Evolutionary conservation across 352 stramenopile species (phyloP), one percentile per base, ranked within the genome.

Genomic region (Blastocystis sp.): DNA sequence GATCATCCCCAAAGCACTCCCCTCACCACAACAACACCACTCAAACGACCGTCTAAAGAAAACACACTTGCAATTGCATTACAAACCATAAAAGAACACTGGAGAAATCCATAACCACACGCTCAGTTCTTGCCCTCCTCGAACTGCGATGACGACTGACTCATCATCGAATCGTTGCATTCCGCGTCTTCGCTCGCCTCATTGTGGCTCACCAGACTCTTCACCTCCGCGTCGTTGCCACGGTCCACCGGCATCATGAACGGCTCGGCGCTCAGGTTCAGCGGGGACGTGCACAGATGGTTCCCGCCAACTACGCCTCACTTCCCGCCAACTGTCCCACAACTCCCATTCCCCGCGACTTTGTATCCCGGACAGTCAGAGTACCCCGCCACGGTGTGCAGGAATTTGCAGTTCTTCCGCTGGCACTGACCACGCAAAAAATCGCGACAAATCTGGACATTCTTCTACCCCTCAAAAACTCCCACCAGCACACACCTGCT

Each of bases 341-440:
- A 43, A 68, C 19, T 57, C 48, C 45, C 52, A 42, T 45, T 21
- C 45, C 42, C n/a, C 14, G 28, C 59, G 28, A 45, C 4, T 68
- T 66, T 19, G 65, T 65, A 45, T 2, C 52, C 52, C 3, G 42
- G 17, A 38, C 10, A 38, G 21, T 74, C 64, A 11, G 64, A 38
- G 4, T 59, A 54, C 14, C 48, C 48, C 48, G 48, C 48, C 6
- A 57, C 6, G 17, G 60, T n/a, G 45, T 88, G 78, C 34, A 88
- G 7, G n/a, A 79, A 88, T 34, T 88, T 88, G 68, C 78, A 88
- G 60, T 88, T 88, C 42, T 88, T 88, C 1, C 78, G 62, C 64
- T 79, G 68, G n/a, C 78, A 88, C 45, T 63, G 34, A 42, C 78
- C 78, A 7, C 78, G 78, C 45, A 88, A 45, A 38, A 68, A 88